These are phyloP conservation scores for Dryadomyces quercus-mongolicae DNA, from an alignment of 2,329 filamentous ascomycete species.

Conservation along the genomic window DNA sequence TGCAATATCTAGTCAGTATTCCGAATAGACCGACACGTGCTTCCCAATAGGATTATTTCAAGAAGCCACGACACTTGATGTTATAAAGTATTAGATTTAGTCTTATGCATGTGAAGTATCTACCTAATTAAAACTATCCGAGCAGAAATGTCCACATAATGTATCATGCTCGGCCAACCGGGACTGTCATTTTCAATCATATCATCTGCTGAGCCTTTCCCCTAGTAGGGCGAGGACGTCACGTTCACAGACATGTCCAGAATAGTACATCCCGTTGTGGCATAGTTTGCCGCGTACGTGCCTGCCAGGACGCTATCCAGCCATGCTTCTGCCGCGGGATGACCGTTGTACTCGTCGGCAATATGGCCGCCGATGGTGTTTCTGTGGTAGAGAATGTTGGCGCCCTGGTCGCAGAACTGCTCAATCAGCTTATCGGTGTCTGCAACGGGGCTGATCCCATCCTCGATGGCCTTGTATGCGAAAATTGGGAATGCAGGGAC, in stretches of 20 bases:
- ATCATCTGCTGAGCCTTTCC: background rate
- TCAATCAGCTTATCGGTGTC: constrained; percentile 17
- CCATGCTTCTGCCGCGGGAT: constrained; percentile 13
- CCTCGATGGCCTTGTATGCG: constrained; percentile 32
- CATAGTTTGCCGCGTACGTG: constrained; percentile 4
- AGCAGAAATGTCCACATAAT: too few relatives aligned
- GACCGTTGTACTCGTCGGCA: constrained; percentile 17
- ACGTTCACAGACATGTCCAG: constrained; percentile 7
- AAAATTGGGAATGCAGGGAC: constrained; percentile 32
- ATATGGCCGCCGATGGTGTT: constrained; percentile 28
- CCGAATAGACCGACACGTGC: too few relatives aligned
- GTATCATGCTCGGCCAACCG: background rate
- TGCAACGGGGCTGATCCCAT: constrained; percentile 27
- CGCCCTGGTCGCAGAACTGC: constrained; percentile 23
- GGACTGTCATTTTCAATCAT: background rate
- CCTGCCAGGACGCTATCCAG: constrained; percentile 12
- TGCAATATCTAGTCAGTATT: too few relatives aligned
- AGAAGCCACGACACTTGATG: too few relatives aligned
- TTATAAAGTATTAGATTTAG: too few relatives aligned
- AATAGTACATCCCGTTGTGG: constrained; percentile 7
- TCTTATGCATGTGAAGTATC: too few relatives aligned
- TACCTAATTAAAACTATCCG: too few relatives aligned
- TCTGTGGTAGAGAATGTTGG: constrained; percentile 29
- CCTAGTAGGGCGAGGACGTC: constrained; percentile 3
- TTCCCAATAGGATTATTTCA: too few relatives aligned